These are phyloP conservation scores for Magnusiomyces ingens DNA, from an alignment of 1,139 yeast species.

Conservation along the genomic window DNA sequence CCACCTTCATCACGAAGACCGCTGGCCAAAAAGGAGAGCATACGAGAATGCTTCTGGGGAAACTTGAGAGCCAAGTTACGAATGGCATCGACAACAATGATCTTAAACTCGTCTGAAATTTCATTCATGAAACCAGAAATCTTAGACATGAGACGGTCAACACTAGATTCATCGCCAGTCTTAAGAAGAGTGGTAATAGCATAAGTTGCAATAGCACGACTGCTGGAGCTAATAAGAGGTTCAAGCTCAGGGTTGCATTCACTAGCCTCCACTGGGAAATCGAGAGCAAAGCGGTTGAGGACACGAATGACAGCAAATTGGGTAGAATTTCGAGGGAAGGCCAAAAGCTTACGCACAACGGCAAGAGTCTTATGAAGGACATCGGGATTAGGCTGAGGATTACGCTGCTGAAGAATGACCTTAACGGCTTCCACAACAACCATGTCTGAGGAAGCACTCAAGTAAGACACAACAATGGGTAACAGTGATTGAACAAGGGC, in stretches of 20 bases:
- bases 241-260: conserved; percentile 79
- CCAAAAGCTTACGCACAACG: conserved; percentile 66
- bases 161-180: conserved; percentile 88
- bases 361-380: conserved; percentile 51
- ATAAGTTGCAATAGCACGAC: conserved; percentile 94
- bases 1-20: conserved; percentile 90
- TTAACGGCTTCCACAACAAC: conserved; percentile 94
- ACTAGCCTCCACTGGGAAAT: conserved; percentile 70
- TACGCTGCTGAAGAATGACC: conserved; percentile 46
- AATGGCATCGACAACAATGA: conserved; percentile 90
- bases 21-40: conserved; percentile 76
- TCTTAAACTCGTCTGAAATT: conserved; percentile 91
- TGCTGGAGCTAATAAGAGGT: conserved; percentile 75
- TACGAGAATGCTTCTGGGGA: conserved; percentile 81
- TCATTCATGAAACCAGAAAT: conserved; percentile 89
- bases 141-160: conserved; percentile 80
- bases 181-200: conserved; percentile 93
- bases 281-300: conserved; percentile 76
- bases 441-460: conserved; percentile 79
- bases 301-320: conserved; percentile 91
- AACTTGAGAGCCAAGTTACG: conserved; percentile 87
- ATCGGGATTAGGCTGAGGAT: conserved; percentile 55
- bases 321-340: conserved; percentile 86
- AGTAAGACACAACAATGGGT: conserved; percentile 63
- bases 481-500: conserved; percentile 40